A percentile compares a stretch with the other conserved stretches of the same genome.
Conservation (phyloP, 345 rosid genomes). For the Raphanus sativus region DNA sequence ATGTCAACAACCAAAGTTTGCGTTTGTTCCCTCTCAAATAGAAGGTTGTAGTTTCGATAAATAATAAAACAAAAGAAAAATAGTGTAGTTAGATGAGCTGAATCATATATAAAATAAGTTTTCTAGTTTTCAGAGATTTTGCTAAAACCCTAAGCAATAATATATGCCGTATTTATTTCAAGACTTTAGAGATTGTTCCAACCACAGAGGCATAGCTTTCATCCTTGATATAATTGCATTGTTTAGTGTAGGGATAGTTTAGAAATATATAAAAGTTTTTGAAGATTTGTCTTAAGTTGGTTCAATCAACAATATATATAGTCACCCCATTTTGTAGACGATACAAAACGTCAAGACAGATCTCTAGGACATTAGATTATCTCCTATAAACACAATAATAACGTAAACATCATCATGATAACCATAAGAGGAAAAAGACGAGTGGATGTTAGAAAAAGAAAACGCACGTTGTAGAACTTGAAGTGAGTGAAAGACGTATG, state of each 20-base stretch:
- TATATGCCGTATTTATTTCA: background rate
- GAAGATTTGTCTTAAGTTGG: background rate
- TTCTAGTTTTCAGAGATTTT: slow-evolving; percentile 15
- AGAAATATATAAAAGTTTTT: background rate
- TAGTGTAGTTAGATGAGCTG: slow-evolving; percentile 2
- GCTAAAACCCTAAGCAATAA: slow-evolving; percentile 25
- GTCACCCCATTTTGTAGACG: background rate
- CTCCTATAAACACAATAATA: background rate
- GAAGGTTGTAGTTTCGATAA: slow-evolving; percentile 19
- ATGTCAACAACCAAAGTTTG: slow-evolving; percentile 23
- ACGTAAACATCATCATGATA: slow-evolving; percentile 8
- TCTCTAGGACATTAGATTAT: background rate
- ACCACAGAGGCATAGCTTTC: slow-evolving; percentile 1
- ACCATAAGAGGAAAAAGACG: slow-evolving; percentile 8
- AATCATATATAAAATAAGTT: background rate
- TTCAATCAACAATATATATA: background rate
- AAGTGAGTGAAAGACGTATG: slow-evolving; percentile 14
- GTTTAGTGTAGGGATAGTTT: background rate
- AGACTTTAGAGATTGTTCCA: background rate
- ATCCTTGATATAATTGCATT: background rate
- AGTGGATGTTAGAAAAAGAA: slow-evolving; percentile 12
- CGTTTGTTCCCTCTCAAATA: slow-evolving; percentile 33
- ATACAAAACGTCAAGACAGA: background rate
- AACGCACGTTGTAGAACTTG: slow-evolving; percentile 35
- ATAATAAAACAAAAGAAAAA: background rate